Base-by-base conservation (phyloP, 192 early-diverging fungal species). In the Diversispora eburnea region DNA sequence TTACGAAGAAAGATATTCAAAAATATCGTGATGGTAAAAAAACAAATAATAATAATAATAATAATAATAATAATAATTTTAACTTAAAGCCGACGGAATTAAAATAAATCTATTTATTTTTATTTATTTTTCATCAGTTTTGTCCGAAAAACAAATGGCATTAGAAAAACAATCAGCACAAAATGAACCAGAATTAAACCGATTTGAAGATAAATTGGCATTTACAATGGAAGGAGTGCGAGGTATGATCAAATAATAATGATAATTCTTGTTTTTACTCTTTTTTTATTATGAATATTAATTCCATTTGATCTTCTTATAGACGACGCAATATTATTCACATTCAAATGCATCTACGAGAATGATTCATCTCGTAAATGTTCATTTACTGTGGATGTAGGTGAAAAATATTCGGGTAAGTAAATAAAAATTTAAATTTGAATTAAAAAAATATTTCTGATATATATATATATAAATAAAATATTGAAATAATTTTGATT, bases 161-260 rank as follows among this genome's bases (percentile, higher is more conserved):
- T 42, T 63, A 8, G 39, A 63, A 45, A n/a, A 10, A n/a, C 61
- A 63, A 63, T 41, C 42, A n/a, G 41, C 61, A 42, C 41, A 63
- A 17, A 63, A 63, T 63, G 61, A 63, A 17, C 61, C 61, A 43
- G 61, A 63, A 46, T 63, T 63, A 63, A 63, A 63, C 6, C 61
- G 61, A 2, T 63, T 45, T 46, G 61, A 13, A n/a, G 61, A 63
- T 63, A 43, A 43, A 43, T 17, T 63, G 19, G 61, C 61, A 8
- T 63, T 63, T n/a, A 46, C 61, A 45, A 63, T 63, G 61, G 42
- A 45, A 45, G 61, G 61, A 46, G 6, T 43, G 61, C 33, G n/a
- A 63, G 61, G 61, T 63, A 45, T 45, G 15, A 8, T 63, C 13
- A 7, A 63, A 2, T 43, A 42, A 17, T 3, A n/a, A n/a, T 4